These are phyloP conservation scores for Reticulascus tulasneorum DNA, from an alignment of 2,329 filamentous ascomycete species.

Conservation along the genomic window DNA sequence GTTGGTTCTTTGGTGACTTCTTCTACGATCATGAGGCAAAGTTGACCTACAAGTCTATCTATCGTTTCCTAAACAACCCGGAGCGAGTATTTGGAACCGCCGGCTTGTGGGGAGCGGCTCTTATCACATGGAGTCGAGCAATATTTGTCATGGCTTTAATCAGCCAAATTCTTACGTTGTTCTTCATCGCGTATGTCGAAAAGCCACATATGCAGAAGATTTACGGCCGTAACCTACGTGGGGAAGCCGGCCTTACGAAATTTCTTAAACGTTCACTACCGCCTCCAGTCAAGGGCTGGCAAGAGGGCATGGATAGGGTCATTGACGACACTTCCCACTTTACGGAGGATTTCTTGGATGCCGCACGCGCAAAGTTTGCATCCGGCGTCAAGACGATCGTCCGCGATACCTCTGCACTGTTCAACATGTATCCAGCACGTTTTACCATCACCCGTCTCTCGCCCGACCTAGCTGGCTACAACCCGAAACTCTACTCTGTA, in stretches of 20 bases:
- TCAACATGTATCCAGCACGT: constrained; percentile 84
- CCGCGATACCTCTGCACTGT: constrained; percentile 79
- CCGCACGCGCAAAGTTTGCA: constrained; percentile 78
- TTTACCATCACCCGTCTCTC: constrained; percentile 78
- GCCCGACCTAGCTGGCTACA: constrained; percentile 73
- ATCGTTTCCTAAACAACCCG: constrained; percentile 96
- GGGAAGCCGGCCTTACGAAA: constrained; percentile 87
- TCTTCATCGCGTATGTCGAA: constrained; percentile 90
- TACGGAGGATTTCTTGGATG: constrained; percentile 85
- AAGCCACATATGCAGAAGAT: constrained; percentile 98
- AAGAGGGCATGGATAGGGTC: constrained; percentile 82
- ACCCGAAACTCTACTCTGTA: constrained; percentile 77
- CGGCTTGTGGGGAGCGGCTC: constrained; percentile 89
- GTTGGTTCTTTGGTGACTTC: constrained; percentile 99
- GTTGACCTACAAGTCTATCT: constrained; percentile 94
- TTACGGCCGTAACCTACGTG: constrained; percentile 78
- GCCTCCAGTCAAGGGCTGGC: constrained; percentile 75
- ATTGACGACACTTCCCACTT: constrained; percentile 83
- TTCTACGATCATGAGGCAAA: constrained; percentile 90
- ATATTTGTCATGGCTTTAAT: constrained; percentile 84
- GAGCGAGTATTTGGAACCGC: constrained; percentile 91
- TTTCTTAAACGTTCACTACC: constrained; percentile 86
- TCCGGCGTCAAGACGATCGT: constrained; percentile 83
- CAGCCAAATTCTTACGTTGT: constrained; percentile 79
- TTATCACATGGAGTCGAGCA: constrained; percentile 85